A percentile compares a stretch with the other conserved stretches of the same genome.
These are phyloP conservation scores for Metschnikowia colocasiae DNA, from an alignment of 805 yeast species.

Conservation along the genomic window DNA sequence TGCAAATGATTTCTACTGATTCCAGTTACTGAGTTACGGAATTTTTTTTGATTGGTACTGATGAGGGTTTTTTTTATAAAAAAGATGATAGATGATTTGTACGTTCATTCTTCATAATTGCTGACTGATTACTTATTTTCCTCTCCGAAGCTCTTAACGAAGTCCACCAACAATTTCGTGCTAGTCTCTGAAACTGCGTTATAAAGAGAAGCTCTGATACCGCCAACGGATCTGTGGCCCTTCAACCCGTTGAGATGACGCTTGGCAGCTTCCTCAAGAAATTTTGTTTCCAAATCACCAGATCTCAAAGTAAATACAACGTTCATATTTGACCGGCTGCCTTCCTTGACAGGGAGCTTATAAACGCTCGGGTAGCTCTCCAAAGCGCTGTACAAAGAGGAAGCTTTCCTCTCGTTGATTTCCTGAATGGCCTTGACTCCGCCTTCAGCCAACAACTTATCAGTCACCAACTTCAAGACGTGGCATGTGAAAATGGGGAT, in stretches of 20 bases:
- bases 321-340: conserved; percentile 82
- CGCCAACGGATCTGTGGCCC: conserved; percentile 97
- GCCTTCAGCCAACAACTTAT: conserved; percentile 59
- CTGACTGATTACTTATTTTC: conserved; percentile 9
- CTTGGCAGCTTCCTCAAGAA: conserved; percentile 63
- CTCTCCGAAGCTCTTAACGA: conserved; percentile 58
- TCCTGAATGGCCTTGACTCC: conserved; percentile 64
- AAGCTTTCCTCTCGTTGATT: conserved; percentile 60
- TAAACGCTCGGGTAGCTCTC: conserved; percentile 65
- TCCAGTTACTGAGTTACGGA: not conserved
- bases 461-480: conserved; percentile 74
- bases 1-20: not conserved
- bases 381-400: conserved; percentile 57
- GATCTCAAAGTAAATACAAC: conserved; percentile 78
- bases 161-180: conserved; percentile 54
- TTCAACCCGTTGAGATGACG: conserved; percentile 70
- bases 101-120: not conserved
- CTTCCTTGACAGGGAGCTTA: conserved; percentile 59
- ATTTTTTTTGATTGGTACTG: not conserved
- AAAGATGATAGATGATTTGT: not conserved
- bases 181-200: conserved; percentile 74
- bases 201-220: conserved; percentile 89
- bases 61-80: not conserved
- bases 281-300: conserved; percentile 62
- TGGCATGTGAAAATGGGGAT: conserved; percentile 91